phyloP scores from a whole-genome alignment of 1,284 basidiomycete genomes.

The Volvariella volvacea region DNA sequence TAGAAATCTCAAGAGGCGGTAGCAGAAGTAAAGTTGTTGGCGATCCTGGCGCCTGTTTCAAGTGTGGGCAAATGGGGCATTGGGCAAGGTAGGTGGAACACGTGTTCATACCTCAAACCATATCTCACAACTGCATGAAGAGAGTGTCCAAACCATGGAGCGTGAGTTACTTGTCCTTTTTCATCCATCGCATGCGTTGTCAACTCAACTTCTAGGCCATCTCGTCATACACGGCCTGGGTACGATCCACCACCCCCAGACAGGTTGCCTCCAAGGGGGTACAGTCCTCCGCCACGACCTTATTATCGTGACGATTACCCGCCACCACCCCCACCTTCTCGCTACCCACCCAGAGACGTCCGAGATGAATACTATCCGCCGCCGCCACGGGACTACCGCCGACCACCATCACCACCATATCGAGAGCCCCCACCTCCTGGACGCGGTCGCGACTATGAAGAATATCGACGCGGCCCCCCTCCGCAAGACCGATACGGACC shows the following conservation, averaged over 20 bases:
- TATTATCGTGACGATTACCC: conserved; percentile 48
- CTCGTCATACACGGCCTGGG: conserved; percentile 23
- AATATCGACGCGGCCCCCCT: conserved; percentile 51
- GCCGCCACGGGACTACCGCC: conserved; percentile 51
- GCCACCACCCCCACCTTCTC: conserved; percentile 19
- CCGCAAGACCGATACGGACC: conserved; percentile 37
- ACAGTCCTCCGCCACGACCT: conserved; percentile 31
- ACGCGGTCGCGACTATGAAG: conserved; percentile 59
- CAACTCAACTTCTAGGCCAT: conserved; percentile 11
- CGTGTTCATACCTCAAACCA: conserved; percentile 3
- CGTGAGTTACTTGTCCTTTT: conserved; percentile 22
- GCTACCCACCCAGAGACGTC: conserved; percentile 38
- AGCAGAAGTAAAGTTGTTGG: conserved; percentile 70
- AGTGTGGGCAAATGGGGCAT: conserved; percentile 74
- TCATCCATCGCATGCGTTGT: conserved; percentile 1
- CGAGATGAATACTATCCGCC: conserved; percentile 53
- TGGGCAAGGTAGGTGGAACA: conserved; percentile 66
- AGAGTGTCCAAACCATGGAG: conserved; percentile 61
- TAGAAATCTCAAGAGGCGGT: conserved; percentile 77
- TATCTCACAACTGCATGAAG: conserved; percentile 27
- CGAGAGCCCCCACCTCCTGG: conserved; percentile 46
- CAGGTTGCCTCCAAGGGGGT: conserved; percentile 46
- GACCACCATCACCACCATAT: conserved; percentile 59
- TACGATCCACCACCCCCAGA: conserved; percentile 49
- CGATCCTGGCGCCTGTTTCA: conserved; percentile 81